A percentile compares a stretch with the other conserved stretches of the same genome.
Evolutionary conservation across 768 basidiomycete species (phyloP).

Genomic region (Rhizopogon roseolus): DNA sequence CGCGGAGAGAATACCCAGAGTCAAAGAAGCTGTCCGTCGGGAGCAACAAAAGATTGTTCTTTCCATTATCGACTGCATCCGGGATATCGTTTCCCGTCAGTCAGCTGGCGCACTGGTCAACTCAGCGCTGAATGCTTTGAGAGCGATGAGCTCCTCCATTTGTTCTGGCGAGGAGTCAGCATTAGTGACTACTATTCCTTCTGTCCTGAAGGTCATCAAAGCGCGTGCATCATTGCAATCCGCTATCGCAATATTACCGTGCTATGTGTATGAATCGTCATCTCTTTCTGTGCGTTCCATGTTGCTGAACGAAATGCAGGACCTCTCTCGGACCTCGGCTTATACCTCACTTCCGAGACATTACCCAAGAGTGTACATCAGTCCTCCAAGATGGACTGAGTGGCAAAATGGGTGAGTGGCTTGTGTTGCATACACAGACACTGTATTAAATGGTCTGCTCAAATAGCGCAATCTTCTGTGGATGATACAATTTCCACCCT

Average conservation of each 20-base stretch:
- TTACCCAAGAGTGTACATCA: conserved; percentile 54
- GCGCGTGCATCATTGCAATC: conserved; percentile 30
- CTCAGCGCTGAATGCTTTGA: conserved; percentile 57
- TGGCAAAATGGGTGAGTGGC: conserved; percentile 23
- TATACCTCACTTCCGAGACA: conserved; percentile 77
- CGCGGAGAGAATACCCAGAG: conserved; percentile 55
- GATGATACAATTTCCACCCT: conserved; percentile 45
- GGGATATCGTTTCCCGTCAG: conserved; percentile 40
- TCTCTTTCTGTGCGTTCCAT: not conserved
- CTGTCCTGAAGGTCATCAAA: conserved; percentile 46
- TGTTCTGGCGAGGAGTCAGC: conserved; percentile 62
- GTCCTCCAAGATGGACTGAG: conserved; percentile 39
- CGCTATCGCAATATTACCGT: conserved; percentile 52
- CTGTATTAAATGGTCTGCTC: not conserved
- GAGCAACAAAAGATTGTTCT: conserved; percentile 45
- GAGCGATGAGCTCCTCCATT: conserved; percentile 52
- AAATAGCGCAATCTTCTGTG: not conserved
- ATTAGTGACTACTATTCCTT: conserved; percentile 55
- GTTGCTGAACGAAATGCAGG: conserved; percentile 36
- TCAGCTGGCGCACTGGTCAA: conserved; percentile 34
- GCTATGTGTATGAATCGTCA: conserved; percentile 50
- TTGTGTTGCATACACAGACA: not conserved
- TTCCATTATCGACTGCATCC: conserved; percentile 48
- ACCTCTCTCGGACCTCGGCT: conserved; percentile 78
- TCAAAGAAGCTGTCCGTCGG: conserved; percentile 53